Evolutionary conservation across 2,329 filamentous ascomycete species (phyloP).

Genomic region (Arthroderma uncinatum): DNA sequence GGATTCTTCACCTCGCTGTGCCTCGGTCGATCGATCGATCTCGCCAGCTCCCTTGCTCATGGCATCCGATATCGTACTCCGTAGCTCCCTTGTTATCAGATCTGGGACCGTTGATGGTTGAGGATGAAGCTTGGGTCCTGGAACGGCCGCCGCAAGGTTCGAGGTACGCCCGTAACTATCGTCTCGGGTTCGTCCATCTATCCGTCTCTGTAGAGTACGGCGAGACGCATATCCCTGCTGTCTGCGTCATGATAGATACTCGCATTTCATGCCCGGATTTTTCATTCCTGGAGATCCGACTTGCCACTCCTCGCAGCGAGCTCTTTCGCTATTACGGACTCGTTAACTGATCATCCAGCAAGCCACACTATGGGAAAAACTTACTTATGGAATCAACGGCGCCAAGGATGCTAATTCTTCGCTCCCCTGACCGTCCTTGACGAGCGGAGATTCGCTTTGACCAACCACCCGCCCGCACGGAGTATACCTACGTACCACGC

Average conservation of each 20-base stretch:
- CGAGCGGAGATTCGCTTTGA: not conserved
- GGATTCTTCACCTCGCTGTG: no score
- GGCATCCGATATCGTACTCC: not conserved
- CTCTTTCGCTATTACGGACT: no score
- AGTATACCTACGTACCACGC: not conserved
- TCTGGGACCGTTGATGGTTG: not conserved
- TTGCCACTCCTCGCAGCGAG: no score
- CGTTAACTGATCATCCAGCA: no score
- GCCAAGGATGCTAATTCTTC: not conserved
- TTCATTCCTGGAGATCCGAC: no score
- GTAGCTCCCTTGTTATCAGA: not conserved
- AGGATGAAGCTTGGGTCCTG: no score
- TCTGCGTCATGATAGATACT: no score
- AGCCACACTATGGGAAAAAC: no score
- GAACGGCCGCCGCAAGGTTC: not conserved
- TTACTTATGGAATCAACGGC: not conserved
- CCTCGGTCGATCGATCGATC: not conserved
- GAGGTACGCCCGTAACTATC: not conserved
- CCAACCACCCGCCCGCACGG: not conserved
- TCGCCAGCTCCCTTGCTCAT: not conserved
- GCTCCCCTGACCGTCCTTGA: not conserved
- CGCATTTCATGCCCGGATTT: no score
- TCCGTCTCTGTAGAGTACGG: not conserved
- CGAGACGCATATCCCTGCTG: no score
- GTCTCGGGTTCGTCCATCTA: not conserved